Evolutionary conservation across 768 basidiomycete genomes (phyloP), one percentile per base, ranked within the genome.

Genomic region (Hemileccinum rubropunctum): DNA sequence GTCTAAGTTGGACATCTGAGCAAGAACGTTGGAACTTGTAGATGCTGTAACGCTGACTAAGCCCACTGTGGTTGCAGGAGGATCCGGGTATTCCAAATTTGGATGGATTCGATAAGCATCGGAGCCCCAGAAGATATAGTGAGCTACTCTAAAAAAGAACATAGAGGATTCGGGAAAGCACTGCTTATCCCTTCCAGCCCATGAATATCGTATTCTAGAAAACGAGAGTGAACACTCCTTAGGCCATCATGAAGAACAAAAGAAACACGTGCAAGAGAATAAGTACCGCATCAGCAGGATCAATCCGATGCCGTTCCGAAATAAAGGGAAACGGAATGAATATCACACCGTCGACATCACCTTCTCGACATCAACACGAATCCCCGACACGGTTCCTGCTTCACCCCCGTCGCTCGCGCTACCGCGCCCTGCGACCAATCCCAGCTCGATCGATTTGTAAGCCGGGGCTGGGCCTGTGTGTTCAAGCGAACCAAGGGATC

Each of bases 341-440:
- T 42, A n/a, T 65, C 61, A 81, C 61, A 80, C 72, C 45, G 74
- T 76, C 43, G 75, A 71, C 20, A 78, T 80, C 39, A 75, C 75
- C 66, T 80, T 82, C 64, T 86, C 83, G 15, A 86, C 75, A 51
- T 85, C 76, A 18, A 86, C 76, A 48, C 78, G 73, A 52, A 86
- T 81, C 10, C 82, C 79, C 36, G 62, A 52, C 45, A 61, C 37
- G 21, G 48, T 52, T 17, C 56, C 57, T 0, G 15, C 48, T 28
- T 60, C 67, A 47, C 34, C 62, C 21, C 45, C 68, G 10, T 67
- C 62, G 40, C 50, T 59, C 40, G 40, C 26, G 17, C 61, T 63
- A 15, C 56, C 54, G n/a, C 52, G 42, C 30, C 45, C 49, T 30
- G 50, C 18, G 15, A 50, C 20, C 36, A 51, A 57, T 51, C 47